These are phyloP conservation scores for Zanthoxylum bungeanum DNA, from an alignment of 345 rosid genomes.

Conservation along the genomic window DNA sequence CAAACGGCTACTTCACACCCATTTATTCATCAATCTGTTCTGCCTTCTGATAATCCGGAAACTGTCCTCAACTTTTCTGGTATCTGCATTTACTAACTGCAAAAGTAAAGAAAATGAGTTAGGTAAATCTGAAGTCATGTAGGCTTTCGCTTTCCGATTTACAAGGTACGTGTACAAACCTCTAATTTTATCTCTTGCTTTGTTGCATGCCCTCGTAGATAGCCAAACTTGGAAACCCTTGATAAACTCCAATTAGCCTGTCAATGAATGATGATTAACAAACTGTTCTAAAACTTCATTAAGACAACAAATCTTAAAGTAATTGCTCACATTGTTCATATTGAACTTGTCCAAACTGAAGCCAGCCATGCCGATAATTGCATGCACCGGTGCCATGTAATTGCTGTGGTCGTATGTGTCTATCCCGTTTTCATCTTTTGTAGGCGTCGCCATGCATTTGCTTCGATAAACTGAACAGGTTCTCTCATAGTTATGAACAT, in stretches of 20 bases:
- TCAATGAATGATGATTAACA: no score
- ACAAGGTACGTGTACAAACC: conserved; percentile 27
- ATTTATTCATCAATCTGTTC: conserved; percentile 23
- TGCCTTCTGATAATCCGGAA: conserved; percentile 43
- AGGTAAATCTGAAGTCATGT: no score
- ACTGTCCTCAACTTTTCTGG: conserved; percentile 36
- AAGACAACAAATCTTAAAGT: background rate
- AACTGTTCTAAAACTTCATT: background rate
- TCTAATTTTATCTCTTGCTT: conserved; percentile 36
- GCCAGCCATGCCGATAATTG: conserved; percentile 70
- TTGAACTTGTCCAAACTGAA: conserved; percentile 44
- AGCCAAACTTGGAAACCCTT: conserved; percentile 50
- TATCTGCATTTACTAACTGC: conserved; percentile 49
- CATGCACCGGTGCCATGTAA: conserved; percentile 60
- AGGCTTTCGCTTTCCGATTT: background rate
- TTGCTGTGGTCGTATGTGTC: conserved; percentile 54
- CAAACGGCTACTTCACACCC: no score
- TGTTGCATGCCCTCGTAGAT: conserved; percentile 46
- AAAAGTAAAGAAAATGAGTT: conserved; percentile 7
- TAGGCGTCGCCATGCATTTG: conserved; percentile 49
- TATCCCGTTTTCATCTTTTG: conserved; percentile 35
- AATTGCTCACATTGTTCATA: conserved; percentile 23
- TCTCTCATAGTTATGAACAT: conserved; percentile 72
- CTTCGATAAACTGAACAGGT: conserved; percentile 46
- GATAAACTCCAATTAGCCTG: conserved; percentile 43